These are phyloP conservation scores for Chalaropsis ovoidea DNA, from an alignment of 2,329 filamentous ascomycete species.

Conservation along the genomic window DNA sequence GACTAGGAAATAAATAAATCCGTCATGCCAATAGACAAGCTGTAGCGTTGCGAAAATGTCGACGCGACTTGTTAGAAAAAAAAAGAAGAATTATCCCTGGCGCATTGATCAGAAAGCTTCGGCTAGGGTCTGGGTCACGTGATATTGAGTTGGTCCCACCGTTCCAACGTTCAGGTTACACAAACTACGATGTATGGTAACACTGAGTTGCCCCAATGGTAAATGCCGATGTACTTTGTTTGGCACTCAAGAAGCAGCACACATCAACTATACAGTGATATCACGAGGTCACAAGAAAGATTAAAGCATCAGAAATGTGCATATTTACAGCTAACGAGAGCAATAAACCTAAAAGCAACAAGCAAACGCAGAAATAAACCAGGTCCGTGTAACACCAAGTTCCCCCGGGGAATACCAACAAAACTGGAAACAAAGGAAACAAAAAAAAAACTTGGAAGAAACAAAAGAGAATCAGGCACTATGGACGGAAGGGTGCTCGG, in stretches of 20 bases:
- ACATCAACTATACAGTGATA: no score
- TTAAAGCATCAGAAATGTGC: neutral
- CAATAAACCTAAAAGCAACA: neutral
- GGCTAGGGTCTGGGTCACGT: slow-evolving; percentile 6
- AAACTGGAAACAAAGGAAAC: neutral
- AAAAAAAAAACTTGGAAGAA: neutral
- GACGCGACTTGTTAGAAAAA: neutral
- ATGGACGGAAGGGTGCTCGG: neutral
- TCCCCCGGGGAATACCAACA: neutral
- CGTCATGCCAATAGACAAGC: neutral
- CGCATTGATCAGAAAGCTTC: slow-evolving; percentile 6
- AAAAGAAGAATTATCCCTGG: slow-evolving; percentile 2
- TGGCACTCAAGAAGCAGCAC: no score
- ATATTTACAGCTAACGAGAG: neutral
- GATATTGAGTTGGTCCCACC: neutral
- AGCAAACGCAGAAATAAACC: neutral
- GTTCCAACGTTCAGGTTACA: neutral
- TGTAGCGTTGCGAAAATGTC: neutral
- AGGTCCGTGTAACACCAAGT: neutral
- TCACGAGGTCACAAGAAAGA: neutral
- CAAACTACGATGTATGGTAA: neutral
- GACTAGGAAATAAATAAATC: neutral
- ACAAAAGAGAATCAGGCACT: neutral
- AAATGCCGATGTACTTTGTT: no score
- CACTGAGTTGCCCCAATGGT: no score